These are phyloP conservation scores for Vickermania ingenoplastis DNA, from an alignment of 208 protist genomes.

Conservation along the genomic window DNA sequence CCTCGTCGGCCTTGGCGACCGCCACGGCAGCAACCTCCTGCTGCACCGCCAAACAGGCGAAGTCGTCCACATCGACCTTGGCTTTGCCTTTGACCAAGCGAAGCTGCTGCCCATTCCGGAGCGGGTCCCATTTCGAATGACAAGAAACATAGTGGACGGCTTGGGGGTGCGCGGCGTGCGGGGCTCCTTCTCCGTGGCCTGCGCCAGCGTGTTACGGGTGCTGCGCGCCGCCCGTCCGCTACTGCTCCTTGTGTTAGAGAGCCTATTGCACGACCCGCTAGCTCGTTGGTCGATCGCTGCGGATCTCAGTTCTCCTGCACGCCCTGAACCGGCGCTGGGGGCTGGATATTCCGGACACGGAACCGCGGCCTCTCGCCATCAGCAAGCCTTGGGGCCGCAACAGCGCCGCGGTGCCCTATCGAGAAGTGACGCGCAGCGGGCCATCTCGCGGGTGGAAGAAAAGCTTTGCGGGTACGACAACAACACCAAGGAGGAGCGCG, in stretches of 20 bases:
- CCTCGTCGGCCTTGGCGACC: slow-evolving; percentile 94
- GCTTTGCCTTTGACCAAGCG: slow-evolving; percentile 91
- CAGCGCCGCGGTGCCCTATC: background rate
- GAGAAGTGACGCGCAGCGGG: slow-evolving; percentile 55
- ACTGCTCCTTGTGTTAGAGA: slow-evolving; percentile 85
- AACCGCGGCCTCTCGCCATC: background rate
- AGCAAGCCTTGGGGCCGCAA: background rate
- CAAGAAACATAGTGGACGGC: slow-evolving; percentile 94
- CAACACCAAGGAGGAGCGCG: background rate
- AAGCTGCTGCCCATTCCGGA: slow-evolving; percentile 88
- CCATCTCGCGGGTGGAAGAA: slow-evolving; percentile 61
- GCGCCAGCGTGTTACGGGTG: slow-evolving; percentile 80
- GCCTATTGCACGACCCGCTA: slow-evolving; percentile 95
- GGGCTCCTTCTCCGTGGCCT: slow-evolving; percentile 84
- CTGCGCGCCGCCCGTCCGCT: slow-evolving; percentile 63
- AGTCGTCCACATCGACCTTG: slow-evolving; percentile 95
- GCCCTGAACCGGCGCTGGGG: background rate
- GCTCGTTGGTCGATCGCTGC: slow-evolving; percentile 80
- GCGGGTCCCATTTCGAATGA: slow-evolving; percentile 95
- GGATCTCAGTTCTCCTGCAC: too few relatives aligned
- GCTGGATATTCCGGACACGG: background rate
- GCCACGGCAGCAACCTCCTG: slow-evolving; percentile 94
- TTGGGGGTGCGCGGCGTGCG: slow-evolving; percentile 89
- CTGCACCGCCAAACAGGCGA: slow-evolving; percentile 86
- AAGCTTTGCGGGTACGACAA: slow-evolving; percentile 81